Conservation (phyloP, 106 monocot species). For the Allium cepa region DNA sequence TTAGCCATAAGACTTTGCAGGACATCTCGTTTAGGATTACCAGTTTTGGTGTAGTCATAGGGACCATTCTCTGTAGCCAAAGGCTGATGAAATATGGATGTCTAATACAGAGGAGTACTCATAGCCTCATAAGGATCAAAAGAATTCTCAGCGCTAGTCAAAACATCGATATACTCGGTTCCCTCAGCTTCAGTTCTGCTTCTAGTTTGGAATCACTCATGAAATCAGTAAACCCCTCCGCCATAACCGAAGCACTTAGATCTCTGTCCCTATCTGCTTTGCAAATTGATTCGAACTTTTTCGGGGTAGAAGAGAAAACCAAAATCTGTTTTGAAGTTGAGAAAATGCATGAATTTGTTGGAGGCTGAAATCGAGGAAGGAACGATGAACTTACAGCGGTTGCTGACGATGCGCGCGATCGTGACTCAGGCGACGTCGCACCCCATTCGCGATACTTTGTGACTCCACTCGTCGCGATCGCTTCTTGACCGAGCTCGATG, state of each 20-base stretch:
- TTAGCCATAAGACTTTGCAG: constrained; percentile 91
- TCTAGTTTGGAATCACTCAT: constrained; percentile 12
- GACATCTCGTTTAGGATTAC: constrained; percentile 97
- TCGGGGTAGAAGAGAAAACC: background rate
- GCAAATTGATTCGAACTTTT: constrained; percentile 11
- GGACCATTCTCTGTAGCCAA: constrained; percentile 83
- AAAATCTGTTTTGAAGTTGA: background rate
- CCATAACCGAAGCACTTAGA: constrained; percentile 13
- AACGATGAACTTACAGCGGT: constrained; percentile 1
- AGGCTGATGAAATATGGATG: constrained; percentile 94
- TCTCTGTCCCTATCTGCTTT: constrained; percentile 11
- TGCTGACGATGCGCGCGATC: too few relatives aligned
- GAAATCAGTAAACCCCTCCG: constrained; percentile 16
- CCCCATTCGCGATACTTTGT: too few relatives aligned
- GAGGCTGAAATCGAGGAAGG: background rate
- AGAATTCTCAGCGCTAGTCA: constrained; percentile 65
- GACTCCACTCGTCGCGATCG: too few relatives aligned
- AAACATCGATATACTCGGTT: constrained; percentile 85
- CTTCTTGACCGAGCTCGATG: too few relatives aligned
- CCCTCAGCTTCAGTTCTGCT: constrained; percentile 41
- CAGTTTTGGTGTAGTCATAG: constrained; percentile 98
- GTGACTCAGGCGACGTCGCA: too few relatives aligned
- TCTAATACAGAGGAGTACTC: constrained; percentile 92
- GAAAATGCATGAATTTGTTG: background rate
- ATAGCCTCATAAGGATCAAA: constrained; percentile 85